Evolutionary conservation across 148 eudicot genomes (phyloP).

Genomic region (Simmondsia chinensis): DNA sequence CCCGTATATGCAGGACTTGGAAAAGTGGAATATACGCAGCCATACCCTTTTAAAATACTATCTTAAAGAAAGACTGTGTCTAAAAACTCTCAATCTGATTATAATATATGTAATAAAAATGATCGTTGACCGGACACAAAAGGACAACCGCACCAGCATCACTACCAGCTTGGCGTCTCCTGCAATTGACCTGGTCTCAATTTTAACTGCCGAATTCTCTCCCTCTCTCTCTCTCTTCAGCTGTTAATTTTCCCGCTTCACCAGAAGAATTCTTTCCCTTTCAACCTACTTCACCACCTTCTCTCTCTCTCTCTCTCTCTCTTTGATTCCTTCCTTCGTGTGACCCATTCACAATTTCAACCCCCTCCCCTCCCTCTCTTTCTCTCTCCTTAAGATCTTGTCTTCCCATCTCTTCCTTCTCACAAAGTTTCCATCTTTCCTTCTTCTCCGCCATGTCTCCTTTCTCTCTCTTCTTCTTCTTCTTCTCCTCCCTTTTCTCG

Average conservation of each 20-base stretch:
- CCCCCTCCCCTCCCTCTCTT: slow-evolving; percentile 6
- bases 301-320: slow-evolving; percentile 10
- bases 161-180: too few species aligned
- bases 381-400: slow-evolving; percentile 7
- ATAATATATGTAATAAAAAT: too few species aligned
- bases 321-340: slow-evolving; percentile 35
- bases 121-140: too few species aligned
- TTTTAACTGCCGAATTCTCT: too few species aligned
- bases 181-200: too few species aligned
- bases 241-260: slow-evolving; percentile 12
- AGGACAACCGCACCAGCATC: too few species aligned
- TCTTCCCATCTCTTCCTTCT: slow-evolving; percentile 1
- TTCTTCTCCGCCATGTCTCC: slow-evolving; percentile 21
- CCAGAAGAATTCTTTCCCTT: slow-evolving; percentile 5
- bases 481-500: slow-evolving; percentile 11
- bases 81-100: too few species aligned
- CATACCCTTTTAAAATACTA: too few species aligned
- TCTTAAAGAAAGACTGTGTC: too few species aligned
- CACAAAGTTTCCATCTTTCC: slow-evolving; percentile 11
- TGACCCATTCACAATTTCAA: slow-evolving; percentile 29
- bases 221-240: too few species aligned
- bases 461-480: slow-evolving; percentile 8
- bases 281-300: slow-evolving; percentile 11
- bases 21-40: too few species aligned
- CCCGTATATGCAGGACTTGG: too few species aligned